These are phyloP conservation scores for Dryas alaskensis DNA, from an alignment of 306 rosid genomes.

Conservation along the genomic window DNA sequence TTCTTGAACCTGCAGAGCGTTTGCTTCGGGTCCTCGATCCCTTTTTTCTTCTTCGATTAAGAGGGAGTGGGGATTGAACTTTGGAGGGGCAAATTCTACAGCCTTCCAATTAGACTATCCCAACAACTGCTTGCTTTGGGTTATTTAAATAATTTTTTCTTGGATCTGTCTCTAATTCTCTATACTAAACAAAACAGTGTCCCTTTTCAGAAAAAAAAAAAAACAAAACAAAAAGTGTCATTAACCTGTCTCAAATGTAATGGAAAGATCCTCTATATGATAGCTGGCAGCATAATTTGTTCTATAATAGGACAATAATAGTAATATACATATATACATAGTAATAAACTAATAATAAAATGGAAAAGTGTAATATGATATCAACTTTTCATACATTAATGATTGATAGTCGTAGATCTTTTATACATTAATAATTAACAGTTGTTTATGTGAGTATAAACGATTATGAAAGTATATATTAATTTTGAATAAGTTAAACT, in stretches of 20 bases:
- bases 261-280: background rate
- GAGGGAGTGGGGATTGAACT: too few species aligned
- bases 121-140: too few species aligned
- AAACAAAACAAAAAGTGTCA: too few species aligned
- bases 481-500: too few species aligned
- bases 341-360: background rate
- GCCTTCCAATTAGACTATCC: too few species aligned
- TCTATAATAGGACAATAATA: conserved; percentile 12
- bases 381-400: background rate
- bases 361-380: conserved; percentile 1
- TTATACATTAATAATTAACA: background rate
- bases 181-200: conserved; percentile 5
- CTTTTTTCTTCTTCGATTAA: too few species aligned
- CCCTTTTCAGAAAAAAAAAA: background rate
- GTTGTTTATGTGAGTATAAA: too few species aligned
- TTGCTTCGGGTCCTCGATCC: background rate
- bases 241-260: conserved; percentile 13
- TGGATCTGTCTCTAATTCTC: conserved; percentile 5
- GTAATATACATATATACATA: background rate
- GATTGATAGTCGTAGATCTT: background rate
- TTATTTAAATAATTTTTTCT: background rate
- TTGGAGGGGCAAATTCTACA: too few species aligned
- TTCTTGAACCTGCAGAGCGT: background rate
- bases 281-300: background rate
- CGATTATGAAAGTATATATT: too few species aligned